Percentiles rank a stretch among this genome's conserved stretches.
Evolutionary conservation across 768 basidiomycete species (phyloP).

Genomic region (Termitomyces sp.): DNA sequence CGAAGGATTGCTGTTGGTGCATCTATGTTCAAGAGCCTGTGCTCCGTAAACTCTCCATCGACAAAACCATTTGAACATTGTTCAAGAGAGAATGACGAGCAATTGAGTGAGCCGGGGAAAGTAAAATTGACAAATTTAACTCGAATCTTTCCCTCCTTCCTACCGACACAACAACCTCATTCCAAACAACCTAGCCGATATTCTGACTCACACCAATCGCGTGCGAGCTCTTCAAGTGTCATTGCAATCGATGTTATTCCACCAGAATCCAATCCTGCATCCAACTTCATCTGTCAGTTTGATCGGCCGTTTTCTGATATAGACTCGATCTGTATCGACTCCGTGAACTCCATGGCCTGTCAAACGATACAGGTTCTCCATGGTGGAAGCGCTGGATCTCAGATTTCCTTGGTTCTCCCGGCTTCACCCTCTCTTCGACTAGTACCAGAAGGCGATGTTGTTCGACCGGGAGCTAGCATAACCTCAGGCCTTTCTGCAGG

Average conservation of each 20-base stretch:
- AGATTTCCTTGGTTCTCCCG: neutral
- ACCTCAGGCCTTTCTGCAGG: neutral
- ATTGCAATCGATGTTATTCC: neutral
- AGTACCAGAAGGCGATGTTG: neutral
- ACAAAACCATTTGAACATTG: no score
- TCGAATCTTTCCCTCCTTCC: neutral
- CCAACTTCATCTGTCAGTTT: neutral
- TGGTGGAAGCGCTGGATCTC: neutral
- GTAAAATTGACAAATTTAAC: no score
- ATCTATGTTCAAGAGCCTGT: no score
- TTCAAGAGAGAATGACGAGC: conserved; percentile 3
- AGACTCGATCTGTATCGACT: neutral
- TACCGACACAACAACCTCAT: neutral
- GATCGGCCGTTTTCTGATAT: neutral
- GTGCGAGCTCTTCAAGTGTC: neutral
- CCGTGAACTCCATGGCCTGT: neutral
- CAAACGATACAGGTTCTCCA: neutral
- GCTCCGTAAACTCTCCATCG: no score
- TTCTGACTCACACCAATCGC: neutral
- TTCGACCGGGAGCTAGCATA: neutral
- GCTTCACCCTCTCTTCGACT: no score
- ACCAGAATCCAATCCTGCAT: neutral
- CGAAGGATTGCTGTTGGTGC: no score
- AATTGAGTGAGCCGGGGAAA: neutral
- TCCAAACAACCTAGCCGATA: neutral